A percentile compares a stretch with the other conserved stretches of the same genome.
phyloP scores from a whole-genome alignment of 1,284 basidiomycete genomes.

The Fomitopsis schrenkii region DNA sequence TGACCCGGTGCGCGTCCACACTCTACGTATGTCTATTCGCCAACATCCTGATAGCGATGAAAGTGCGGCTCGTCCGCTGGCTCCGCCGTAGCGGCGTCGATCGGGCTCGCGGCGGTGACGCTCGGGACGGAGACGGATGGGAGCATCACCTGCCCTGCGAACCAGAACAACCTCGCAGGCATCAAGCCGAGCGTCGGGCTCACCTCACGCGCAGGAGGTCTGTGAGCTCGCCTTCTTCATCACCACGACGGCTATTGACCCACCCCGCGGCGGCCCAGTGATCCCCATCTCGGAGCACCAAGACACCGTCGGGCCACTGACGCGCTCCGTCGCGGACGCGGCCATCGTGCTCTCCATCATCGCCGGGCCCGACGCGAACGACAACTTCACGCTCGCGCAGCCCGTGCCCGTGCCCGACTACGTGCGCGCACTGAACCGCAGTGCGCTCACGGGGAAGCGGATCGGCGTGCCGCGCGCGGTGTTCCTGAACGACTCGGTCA shows the following conservation, averaged over 20 bases:
- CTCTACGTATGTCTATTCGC: no score
- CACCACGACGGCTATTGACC: neutral
- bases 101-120: constrained; percentile 52
- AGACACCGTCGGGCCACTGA: constrained; percentile 62
- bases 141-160: constrained; percentile 44
- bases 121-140: constrained; percentile 63
- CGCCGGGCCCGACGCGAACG: constrained; percentile 54
- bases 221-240: constrained; percentile 3
- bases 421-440: constrained; percentile 42
- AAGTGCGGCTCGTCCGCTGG: constrained; percentile 51
- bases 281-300: constrained; percentile 60
- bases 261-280: constrained; percentile 29
- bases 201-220: constrained; percentile 60
- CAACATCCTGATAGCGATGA: no score
- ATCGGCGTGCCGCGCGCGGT: constrained; percentile 52
- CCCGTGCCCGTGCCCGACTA: constrained; percentile 52
- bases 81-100: constrained; percentile 51
- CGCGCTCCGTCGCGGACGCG: constrained; percentile 55
- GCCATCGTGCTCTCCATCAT: constrained; percentile 57
- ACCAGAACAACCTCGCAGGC: constrained; percentile 37
- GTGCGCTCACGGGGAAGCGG: constrained; percentile 50
- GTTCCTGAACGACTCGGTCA: constrained; percentile 40
- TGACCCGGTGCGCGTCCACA: constrained; percentile 21
- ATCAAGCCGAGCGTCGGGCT: constrained; percentile 62
- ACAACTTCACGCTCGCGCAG: constrained; percentile 59